Evolutionary conservation across 2,329 filamentous ascomycete genomes (phyloP).

Genomic region (Acephala macrosclerotiorum): DNA sequence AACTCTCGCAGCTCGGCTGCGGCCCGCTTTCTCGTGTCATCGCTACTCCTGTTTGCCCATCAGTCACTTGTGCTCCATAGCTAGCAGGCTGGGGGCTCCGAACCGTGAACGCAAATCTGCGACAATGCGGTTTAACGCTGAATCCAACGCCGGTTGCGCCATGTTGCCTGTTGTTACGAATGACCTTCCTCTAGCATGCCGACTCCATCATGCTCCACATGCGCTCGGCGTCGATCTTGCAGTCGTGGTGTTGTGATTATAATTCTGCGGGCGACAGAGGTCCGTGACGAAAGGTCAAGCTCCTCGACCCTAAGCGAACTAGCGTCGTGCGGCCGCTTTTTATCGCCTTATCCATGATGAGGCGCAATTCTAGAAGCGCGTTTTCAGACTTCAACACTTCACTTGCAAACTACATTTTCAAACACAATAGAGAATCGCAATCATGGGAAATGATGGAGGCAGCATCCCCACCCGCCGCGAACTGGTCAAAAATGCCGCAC

Average conservation of each 20-base stretch:
- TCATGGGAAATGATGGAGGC: constrained; percentile 97
- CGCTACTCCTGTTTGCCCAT: constrained; percentile 36
- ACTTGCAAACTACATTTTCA: not conserved
- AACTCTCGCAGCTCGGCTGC: constrained; percentile 44
- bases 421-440: not conserved
- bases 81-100: constrained; percentile 12
- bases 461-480: constrained; percentile 95
- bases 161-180: constrained; percentile 32
- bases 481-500: constrained; percentile 92
- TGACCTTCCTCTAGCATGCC: not conserved
- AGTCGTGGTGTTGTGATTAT: constrained; percentile 8
- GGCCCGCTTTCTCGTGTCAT: constrained; percentile 44
- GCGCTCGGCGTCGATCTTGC: constrained; percentile 22
- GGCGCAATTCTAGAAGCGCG: not conserved
- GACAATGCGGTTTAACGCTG: constrained; percentile 40
- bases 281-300: constrained; percentile 15
- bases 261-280: not conserved
- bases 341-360: constrained; percentile 20
- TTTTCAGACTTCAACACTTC: not conserved
- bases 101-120: constrained; percentile 43
- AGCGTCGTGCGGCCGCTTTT: constrained; percentile 10
- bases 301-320: constrained; percentile 1
- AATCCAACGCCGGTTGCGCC: constrained; percentile 43
- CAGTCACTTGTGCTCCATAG: constrained; percentile 17
- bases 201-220: constrained; percentile 39